Evolutionary conservation across 306 rosid species (phyloP).

Genomic region (Vicia faba): DNA sequence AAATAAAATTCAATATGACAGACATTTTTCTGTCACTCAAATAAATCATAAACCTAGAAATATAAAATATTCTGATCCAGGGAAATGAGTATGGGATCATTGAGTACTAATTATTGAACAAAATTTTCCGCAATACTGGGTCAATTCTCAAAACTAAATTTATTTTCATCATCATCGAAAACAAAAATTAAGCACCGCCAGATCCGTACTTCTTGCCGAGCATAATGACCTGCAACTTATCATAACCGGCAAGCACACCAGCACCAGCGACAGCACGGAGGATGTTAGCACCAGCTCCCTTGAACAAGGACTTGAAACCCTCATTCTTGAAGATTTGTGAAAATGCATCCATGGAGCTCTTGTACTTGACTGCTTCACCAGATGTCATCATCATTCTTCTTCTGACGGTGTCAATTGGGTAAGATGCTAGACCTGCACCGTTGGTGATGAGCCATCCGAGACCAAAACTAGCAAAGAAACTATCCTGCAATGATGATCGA

Average conservation of each 20-base stretch:
- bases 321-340: slow-evolving; percentile 74
- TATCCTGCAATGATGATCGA: slow-evolving; percentile 50
- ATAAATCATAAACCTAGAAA: slow-evolving; percentile 42
- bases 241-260: slow-evolving; percentile 93
- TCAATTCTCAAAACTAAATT: slow-evolving; percentile 36
- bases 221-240: slow-evolving; percentile 69
- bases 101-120: slow-evolving; percentile 53
- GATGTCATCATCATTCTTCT: slow-evolving; percentile 99
- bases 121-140: slow-evolving; percentile 51
- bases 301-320: slow-evolving; percentile 83
- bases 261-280: slow-evolving; percentile 89
- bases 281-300: slow-evolving; percentile 95
- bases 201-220: slow-evolving; percentile 87
- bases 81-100: slow-evolving; percentile 44
- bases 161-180: slow-evolving; percentile 62
- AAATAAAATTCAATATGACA: slow-evolving; percentile 37
- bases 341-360: slow-evolving; percentile 80
- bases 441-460: slow-evolving; percentile 66
- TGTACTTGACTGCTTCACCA: slow-evolving; percentile 92
- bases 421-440: slow-evolving; percentile 86
- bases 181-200: slow-evolving; percentile 60
- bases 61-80: slow-evolving; percentile 39
- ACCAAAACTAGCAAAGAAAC: slow-evolving; percentile 83
- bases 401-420: slow-evolving; percentile 88
- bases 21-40: slow-evolving; percentile 44